A percentile compares a stretch with the other conserved stretches of the same genome.
phyloP scores from a whole-genome alignment of 2,329 filamentous ascomycete genomes.

The Cladosporium sp. region DNA sequence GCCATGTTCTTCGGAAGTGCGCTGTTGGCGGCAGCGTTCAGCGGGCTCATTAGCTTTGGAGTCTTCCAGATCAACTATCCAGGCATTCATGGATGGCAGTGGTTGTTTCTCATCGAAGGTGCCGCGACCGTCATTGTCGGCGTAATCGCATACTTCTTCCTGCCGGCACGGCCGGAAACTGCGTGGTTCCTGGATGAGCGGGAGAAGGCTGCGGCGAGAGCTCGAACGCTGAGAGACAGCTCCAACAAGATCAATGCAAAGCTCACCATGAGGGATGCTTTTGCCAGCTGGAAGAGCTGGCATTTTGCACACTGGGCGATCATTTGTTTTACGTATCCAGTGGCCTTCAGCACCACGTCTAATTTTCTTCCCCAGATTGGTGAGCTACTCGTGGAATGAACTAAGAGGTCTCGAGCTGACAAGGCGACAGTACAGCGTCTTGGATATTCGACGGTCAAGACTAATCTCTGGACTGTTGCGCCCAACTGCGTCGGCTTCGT shows the following conservation, averaged over 20 bases:
- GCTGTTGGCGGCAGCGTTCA: constrained; percentile 36
- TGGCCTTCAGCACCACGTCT: constrained; percentile 39
- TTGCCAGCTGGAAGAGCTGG: constrained; percentile 38
- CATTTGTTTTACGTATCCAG: constrained; percentile 44
- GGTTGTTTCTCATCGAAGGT: constrained; percentile 40
- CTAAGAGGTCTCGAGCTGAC: too few relatives aligned
- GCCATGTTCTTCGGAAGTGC: constrained; percentile 41
- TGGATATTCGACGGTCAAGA: constrained; percentile 40
- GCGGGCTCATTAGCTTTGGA: constrained; percentile 36
- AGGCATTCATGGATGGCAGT: constrained; percentile 43
- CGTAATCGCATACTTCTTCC: constrained; percentile 28
- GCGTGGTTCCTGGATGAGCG: constrained; percentile 36
- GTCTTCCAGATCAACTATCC: constrained; percentile 45
- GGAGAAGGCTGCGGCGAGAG: constrained; percentile 36
- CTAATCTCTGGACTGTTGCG: constrained; percentile 45
- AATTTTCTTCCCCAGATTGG: too few relatives aligned
- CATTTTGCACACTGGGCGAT: constrained; percentile 41
- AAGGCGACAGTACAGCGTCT: constrained; percentile 37
- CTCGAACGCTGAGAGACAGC: constrained; percentile 42
- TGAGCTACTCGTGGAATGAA: too few relatives aligned
- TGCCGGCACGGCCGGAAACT: constrained; percentile 28
- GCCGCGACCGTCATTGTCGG: constrained; percentile 31
- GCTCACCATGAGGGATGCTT: constrained; percentile 38
- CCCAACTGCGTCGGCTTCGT: constrained; percentile 45
- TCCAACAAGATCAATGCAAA: constrained; percentile 33